A percentile compares a stretch with the other conserved stretches of the same genome.
Evolutionary conservation across 2,329 filamentous ascomycete species (phyloP).

Genomic region (Cercospora sp.): DNA sequence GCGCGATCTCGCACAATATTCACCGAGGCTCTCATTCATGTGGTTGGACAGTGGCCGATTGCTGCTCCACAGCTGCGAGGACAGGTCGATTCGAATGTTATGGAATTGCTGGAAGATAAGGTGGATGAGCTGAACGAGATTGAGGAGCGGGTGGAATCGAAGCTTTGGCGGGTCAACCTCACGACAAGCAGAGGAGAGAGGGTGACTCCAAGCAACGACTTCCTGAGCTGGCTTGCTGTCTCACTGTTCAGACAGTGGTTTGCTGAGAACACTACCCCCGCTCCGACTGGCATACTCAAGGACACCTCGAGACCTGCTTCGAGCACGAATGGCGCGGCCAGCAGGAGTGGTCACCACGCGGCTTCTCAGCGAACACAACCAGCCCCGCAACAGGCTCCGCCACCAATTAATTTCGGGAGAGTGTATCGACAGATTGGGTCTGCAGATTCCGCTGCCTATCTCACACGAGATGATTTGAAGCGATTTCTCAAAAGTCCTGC

Average conservation of each 20-base stretch:
- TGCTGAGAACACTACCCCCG: conserved; percentile 81
- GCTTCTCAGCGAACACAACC: conserved; percentile 34
- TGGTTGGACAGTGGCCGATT: conserved; percentile 89
- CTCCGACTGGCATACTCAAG: conserved; percentile 56
- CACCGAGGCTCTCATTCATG: conserved; percentile 79
- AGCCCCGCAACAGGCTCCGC: conserved; percentile 32
- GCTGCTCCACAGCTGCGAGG: conserved; percentile 75
- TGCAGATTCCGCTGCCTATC: conserved; percentile 63
- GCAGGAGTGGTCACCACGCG: conserved; percentile 31
- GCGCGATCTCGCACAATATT: conserved; percentile 78
- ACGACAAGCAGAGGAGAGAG: conserved; percentile 79
- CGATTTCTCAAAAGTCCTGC: conserved; percentile 68
- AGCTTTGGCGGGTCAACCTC: conserved; percentile 77
- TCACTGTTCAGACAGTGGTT: conserved; percentile 90
- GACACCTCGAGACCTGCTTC: conserved; percentile 26
- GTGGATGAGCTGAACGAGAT: conserved; percentile 86
- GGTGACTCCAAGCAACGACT: conserved; percentile 74
- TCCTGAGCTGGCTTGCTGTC: conserved; percentile 86
- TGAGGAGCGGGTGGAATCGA: conserved; percentile 75
- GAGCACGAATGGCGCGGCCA: conserved; percentile 17
- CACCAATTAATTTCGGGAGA: conserved; percentile 59
- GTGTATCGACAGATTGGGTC: conserved; percentile 74
- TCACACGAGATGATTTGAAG: conserved; percentile 85
- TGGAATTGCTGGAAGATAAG: conserved; percentile 93
- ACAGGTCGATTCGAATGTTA: conserved; percentile 70